Evolutionary conservation across 1,284 basidiomycete species (phyloP).

Genomic region (Puccinia polysora): DNA sequence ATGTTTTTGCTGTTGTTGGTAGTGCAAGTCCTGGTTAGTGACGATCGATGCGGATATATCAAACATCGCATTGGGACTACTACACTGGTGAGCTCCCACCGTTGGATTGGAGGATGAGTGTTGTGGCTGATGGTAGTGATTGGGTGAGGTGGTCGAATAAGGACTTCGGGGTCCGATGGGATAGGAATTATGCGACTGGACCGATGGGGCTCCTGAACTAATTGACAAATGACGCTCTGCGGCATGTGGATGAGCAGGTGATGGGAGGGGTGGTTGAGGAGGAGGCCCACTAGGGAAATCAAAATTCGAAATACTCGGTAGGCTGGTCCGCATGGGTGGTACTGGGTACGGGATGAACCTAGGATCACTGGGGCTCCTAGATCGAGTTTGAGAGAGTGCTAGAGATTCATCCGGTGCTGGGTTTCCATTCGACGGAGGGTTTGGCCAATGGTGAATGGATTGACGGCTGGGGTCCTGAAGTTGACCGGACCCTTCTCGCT

Average conservation of each 20-base stretch:
- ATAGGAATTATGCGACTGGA: conserved; percentile 30
- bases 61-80: conserved; percentile 15
- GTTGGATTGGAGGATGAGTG: conserved; percentile 8
- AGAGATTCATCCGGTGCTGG: conserved; percentile 33
- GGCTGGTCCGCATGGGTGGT: conserved; percentile 18
- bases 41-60: conserved; percentile 2
- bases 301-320: conserved; percentile 43
- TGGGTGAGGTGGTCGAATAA: conserved; percentile 23
- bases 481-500: conserved; percentile 2
- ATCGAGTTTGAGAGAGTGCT: conserved; percentile 13
- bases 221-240: conserved; percentile 40
- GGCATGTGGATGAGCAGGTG: not conserved
- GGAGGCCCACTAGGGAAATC: conserved; percentile 39
- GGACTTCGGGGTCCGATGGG: conserved; percentile 11
- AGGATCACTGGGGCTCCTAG: conserved; percentile 36
- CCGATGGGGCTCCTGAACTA: conserved; percentile 36
- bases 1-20: not conserved
- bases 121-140: conserved; percentile 14
- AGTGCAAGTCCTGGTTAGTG: not conserved
- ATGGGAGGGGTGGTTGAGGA: conserved; percentile 22
- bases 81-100: conserved; percentile 1
- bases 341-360: conserved; percentile 38
- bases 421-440: conserved; percentile 10
- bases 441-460: conserved; percentile 7
- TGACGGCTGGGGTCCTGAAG: not conserved